A percentile compares a stretch with the other conserved stretches of the same genome.
Conservation (phyloP, 805 yeast species). For the Phaffomyces opuntiae region DNA sequence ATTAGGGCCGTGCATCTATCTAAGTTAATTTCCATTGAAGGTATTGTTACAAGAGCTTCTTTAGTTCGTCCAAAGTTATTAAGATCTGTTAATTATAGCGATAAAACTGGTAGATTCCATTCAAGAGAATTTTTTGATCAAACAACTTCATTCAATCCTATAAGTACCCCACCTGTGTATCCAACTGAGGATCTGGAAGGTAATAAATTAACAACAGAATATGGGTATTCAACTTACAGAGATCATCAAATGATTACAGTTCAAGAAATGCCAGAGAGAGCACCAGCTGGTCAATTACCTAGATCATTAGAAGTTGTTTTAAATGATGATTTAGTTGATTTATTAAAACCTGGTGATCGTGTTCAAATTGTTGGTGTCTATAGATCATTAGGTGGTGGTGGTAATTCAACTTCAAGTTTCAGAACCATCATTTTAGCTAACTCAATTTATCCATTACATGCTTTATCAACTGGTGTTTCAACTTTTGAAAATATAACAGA, state of each 20-base stretch:
- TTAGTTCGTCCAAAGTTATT: conserved; percentile 88
- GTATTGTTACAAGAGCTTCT: conserved; percentile 91
- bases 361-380: conserved; percentile 91
- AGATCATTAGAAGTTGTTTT: conserved; percentile 86
- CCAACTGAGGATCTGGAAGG: conserved; percentile 94
- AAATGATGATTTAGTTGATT: conserved; percentile 92
- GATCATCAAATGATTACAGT: conserved; percentile 92
- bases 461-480: conserved; percentile 81
- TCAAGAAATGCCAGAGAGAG: conserved; percentile 96
- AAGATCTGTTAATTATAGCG: conserved; percentile 90
- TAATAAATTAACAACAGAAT: conserved; percentile 80
- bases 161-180: conserved; percentile 75
- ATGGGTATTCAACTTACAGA: conserved; percentile 84
- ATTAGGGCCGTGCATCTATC: conserved; percentile 72
- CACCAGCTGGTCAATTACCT: conserved; percentile 97
- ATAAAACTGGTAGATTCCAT: conserved; percentile 73
- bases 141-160: conserved; percentile 82
- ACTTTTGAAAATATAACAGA: conserved; percentile 65
- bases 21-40: conserved; percentile 81
- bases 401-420: conserved; percentile 55
- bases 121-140: conserved; percentile 91
- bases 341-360: conserved; percentile 92
- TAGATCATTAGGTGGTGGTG: conserved; percentile 77
- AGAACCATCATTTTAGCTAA: conserved; percentile 80
- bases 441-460: conserved; percentile 82